These are phyloP conservation scores for Earliella scabrosa DNA, from an alignment of 1,284 basidiomycete species.

Conservation along the genomic window DNA sequence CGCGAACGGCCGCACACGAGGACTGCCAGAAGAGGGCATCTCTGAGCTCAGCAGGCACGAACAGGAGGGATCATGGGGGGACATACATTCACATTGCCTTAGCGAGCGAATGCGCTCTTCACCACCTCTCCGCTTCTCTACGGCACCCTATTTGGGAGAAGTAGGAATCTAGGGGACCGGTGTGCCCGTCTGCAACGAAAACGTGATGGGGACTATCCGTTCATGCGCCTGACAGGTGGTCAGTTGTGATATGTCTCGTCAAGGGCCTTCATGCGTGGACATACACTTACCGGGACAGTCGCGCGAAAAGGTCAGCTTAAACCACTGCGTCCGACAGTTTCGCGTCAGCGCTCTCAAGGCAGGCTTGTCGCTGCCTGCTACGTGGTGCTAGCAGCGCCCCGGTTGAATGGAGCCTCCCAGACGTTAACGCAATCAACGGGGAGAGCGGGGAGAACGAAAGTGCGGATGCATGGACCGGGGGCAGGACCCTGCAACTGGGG, in stretches of 20 bases:
- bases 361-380: too few relatives aligned
- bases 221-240: too few relatives aligned
- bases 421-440: too few relatives aligned
- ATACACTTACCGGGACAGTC: too few relatives aligned
- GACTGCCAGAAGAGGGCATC: slow-evolving; percentile 3
- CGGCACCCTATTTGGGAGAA: not conserved
- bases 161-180: not conserved
- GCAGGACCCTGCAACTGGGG: not conserved
- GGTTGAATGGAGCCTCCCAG: too few relatives aligned
- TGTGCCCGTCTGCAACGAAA: not conserved
- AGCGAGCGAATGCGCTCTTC: slow-evolving; percentile 2
- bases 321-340: too few relatives aligned
- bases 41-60: not conserved
- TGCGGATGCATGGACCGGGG: not conserved
- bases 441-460: not conserved
- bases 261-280: too few relatives aligned
- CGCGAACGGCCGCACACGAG: slow-evolving; percentile 5
- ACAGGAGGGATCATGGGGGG: not conserved
- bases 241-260: too few relatives aligned
- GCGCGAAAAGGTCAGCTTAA: too few relatives aligned
- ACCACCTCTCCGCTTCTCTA: not conserved
- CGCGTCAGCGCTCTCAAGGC: too few relatives aligned
- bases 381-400: too few relatives aligned
- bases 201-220: not conserved
- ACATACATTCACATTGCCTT: slow-evolving; percentile 5